These are phyloP conservation scores for Didymella keratinophila DNA, from an alignment of 2,329 filamentous ascomycete genomes.

Conservation along the genomic window DNA sequence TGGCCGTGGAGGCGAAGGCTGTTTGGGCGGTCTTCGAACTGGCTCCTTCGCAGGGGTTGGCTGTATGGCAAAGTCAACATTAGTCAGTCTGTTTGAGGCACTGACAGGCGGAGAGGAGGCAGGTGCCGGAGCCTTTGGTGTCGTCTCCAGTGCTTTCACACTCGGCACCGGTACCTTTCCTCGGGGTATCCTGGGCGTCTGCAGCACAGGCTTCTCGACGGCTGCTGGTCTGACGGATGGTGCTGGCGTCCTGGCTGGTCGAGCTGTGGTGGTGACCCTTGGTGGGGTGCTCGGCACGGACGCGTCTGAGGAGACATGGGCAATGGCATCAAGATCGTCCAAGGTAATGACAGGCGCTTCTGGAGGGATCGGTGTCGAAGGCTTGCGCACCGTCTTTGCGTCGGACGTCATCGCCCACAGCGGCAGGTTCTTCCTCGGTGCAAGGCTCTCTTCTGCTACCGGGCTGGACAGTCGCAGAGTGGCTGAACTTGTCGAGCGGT, in stretches of 20 bases:
- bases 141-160: constrained; percentile 31
- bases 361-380: constrained; percentile 29
- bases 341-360: constrained; percentile 47
- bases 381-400: constrained; percentile 29
- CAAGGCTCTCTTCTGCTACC: constrained; percentile 16
- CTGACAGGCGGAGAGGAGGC: constrained; percentile 50
- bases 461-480: constrained; percentile 27
- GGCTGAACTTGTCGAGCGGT: constrained; percentile 16
- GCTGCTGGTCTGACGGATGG: constrained; percentile 8
- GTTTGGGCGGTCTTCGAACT: neutral
- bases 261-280: neutral
- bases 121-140: constrained; percentile 35
- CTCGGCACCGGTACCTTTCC: constrained; percentile 38
- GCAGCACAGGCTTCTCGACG: constrained; percentile 6
- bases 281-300: constrained; percentile 37
- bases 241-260: constrained; percentile 1
- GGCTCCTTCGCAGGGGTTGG: constrained; percentile 8
- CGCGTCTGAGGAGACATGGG: constrained; percentile 32
- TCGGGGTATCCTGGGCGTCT: constrained; percentile 35
- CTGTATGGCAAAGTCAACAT: constrained; percentile 42
- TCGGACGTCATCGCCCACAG: constrained; percentile 37
- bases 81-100: constrained; percentile 47
- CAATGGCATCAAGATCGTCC: constrained; percentile 40
- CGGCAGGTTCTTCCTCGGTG: constrained; percentile 28
- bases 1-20: constrained; percentile 14